Conservation (phyloP, 805 yeast genomes). For the Wickerhamomyces ciferrii region DNA sequence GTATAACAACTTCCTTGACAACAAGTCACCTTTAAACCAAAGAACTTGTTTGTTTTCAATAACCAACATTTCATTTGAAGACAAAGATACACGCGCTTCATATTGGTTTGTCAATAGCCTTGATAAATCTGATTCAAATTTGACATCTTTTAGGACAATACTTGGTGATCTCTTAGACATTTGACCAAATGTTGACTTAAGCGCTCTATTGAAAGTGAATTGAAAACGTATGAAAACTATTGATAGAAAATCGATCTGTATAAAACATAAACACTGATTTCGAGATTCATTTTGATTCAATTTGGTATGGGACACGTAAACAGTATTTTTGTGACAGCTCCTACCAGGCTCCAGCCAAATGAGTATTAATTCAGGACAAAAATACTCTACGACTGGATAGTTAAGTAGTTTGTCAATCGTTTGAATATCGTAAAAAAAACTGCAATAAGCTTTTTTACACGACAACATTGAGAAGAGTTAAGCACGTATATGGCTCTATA, state of each 20-base stretch:
- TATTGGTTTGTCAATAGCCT: not conserved
- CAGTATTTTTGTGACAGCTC: too few relatives aligned
- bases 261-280: too few relatives aligned
- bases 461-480: too few relatives aligned
- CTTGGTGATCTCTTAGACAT: not conserved
- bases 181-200: not conserved
- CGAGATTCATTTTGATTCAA: too few relatives aligned
- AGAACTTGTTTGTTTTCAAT: slow-evolving; percentile 33
- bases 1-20: slow-evolving; percentile 43
- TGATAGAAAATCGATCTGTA: not conserved
- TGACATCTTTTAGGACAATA: not conserved
- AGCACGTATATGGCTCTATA: too few relatives aligned
- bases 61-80: slow-evolving; percentile 28
- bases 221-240: not conserved
- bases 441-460: too few relatives aligned
- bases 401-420: too few relatives aligned
- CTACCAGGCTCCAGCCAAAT: too few relatives aligned
- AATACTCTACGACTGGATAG: too few relatives aligned
- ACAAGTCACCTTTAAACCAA: slow-evolving; percentile 45
- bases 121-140: not conserved
- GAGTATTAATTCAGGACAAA: too few relatives aligned
- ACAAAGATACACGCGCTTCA: not conserved
- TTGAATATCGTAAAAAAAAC: too few relatives aligned
- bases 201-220: not conserved
- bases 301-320: too few relatives aligned